Evolutionary conservation across 2,329 filamentous ascomycete genomes (phyloP).

Genomic region (Cyphellophora attinorum): DNA sequence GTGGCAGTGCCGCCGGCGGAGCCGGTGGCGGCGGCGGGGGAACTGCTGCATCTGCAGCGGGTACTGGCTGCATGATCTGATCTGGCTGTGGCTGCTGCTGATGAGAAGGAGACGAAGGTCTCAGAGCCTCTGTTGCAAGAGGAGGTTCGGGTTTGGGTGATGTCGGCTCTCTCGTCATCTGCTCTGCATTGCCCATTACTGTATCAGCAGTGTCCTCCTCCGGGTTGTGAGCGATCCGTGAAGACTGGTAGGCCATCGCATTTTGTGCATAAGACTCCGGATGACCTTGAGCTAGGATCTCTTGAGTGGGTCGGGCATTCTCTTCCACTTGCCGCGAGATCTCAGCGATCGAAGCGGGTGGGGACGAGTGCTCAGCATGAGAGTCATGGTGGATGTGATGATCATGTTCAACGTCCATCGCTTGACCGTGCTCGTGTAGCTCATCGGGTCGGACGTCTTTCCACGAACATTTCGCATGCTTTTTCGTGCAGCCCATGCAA

Average conservation of each 20-base stretch:
- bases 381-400: background rate
- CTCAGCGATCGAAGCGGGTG: background rate
- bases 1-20: constrained; percentile 1
- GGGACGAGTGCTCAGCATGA: background rate
- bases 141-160: background rate
- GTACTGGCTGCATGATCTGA: constrained; percentile 11
- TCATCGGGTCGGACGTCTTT: constrained; percentile 70
- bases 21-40: constrained; percentile 2
- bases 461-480: constrained; percentile 84
- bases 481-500: constrained; percentile 79
- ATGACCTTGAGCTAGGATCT: no score
- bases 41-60: constrained; percentile 14
- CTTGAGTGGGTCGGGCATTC: background rate
- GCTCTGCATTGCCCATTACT: background rate
- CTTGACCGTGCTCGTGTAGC: constrained; percentile 21
- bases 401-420: background rate
- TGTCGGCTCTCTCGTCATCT: background rate
- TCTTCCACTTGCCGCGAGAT: background rate
- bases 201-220: background rate
- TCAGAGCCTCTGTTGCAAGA: background rate
- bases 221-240: no score
- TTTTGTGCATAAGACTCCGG: no score
- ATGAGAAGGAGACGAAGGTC: background rate
- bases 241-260: no score
- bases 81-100: constrained; percentile 1